Percentiles rank a stretch among this genome's conserved stretches.
phyloP scores from a whole-genome alignment of 2,329 filamentous ascomycete species.

The Harringtonia aguacate region DNA sequence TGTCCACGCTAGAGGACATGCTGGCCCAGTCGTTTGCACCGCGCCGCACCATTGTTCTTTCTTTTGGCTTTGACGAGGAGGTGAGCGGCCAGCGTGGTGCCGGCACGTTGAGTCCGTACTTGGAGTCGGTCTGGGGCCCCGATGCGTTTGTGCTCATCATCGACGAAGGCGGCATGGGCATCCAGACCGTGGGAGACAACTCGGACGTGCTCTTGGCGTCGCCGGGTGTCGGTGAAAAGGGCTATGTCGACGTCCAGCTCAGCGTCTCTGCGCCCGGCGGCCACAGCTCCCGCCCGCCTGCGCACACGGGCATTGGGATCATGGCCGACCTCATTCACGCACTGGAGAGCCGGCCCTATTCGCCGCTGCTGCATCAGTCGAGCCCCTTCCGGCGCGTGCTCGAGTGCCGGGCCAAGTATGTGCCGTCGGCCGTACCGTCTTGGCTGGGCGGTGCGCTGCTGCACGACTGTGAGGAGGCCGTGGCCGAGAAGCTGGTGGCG shows the following conservation, averaged over 20 bases:
- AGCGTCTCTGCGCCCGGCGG: slow-evolving; percentile 44
- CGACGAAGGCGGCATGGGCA: slow-evolving; percentile 43
- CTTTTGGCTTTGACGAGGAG: slow-evolving; percentile 55
- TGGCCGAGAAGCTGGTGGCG: slow-evolving; percentile 7
- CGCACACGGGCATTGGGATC: slow-evolving; percentile 42
- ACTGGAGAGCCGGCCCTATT: slow-evolving; percentile 32
- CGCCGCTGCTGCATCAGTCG: slow-evolving; percentile 22
- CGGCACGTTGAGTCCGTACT: slow-evolving; percentile 27
- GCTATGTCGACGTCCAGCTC: slow-evolving; percentile 44
- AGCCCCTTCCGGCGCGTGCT: slow-evolving; percentile 25
- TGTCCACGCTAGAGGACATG: slow-evolving; percentile 45
- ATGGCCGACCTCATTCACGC: slow-evolving; percentile 32
- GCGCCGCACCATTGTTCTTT: slow-evolving; percentile 42
- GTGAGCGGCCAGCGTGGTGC: slow-evolving; percentile 40
- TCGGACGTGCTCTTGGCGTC: slow-evolving; percentile 33
- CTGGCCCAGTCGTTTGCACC: slow-evolving; percentile 38
- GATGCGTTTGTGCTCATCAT: slow-evolving; percentile 42
- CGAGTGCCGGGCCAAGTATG: slow-evolving; percentile 29
- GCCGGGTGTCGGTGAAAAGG: slow-evolving; percentile 50
- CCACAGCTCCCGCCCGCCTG: slow-evolving; percentile 44
- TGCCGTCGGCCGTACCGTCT: slow-evolving; percentile 29
- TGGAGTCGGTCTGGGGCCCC: slow-evolving; percentile 39
- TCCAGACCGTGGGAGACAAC: slow-evolving; percentile 29
- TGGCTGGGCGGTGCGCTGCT: slow-evolving; percentile 20
- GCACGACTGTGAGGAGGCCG: slow-evolving; percentile 16